Base-by-base conservation (phyloP, 2,329 filamentous ascomycete genomes). In the Exophiala viscosa region DNA sequence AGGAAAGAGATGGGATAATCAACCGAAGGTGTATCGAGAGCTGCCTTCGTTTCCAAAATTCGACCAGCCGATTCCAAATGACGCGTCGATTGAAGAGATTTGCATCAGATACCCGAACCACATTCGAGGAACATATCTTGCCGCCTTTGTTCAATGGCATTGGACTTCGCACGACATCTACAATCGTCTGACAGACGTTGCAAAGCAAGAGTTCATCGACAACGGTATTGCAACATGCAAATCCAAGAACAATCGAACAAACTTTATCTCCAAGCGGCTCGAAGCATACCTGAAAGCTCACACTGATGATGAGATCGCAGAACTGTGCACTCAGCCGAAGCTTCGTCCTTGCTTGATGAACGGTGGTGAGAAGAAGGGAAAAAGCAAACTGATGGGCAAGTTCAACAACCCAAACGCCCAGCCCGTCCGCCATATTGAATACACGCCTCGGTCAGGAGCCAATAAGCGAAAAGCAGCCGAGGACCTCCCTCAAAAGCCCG, bases 31-130 rank as follows among this genome's bases (percentile, higher is more conserved):
- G 5, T 54, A 53, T 20, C 13, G 10, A 11, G 42, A 57, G 31
- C 32, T 53, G 32, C 46, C 54, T 1, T 53, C 54, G 2, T 57
- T 50, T 34, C 54, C 50, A 9, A 11, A 7, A 4, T 57, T 53
- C 34, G 47, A 53, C 17, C 31, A 48, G 13, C 50, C 47, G 5
- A 48, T 56, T 14, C 52, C 56, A 5, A 33, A 36, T 10, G 31
- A 50, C 6, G 47, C 45, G n/a, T 44, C 56, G 1, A 34, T 59
- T 8, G 46, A 59, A 18, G 52, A 59, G 10, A 36, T 59, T 32
- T 59, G 56, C 38, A n/a, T 15, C n/a, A 18, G 8, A 14, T 59
- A 59, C 33, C 56, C 56, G 10, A 59, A 59, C 33, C 56, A 59
- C 42, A 13, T 59, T 11, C 47, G 46, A 11, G 56, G 56, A 1